Evolutionary conservation across 768 basidiomycete genomes (phyloP), one percentile per base, ranked within the genome.

Genomic region (Suillus variegatus): DNA sequence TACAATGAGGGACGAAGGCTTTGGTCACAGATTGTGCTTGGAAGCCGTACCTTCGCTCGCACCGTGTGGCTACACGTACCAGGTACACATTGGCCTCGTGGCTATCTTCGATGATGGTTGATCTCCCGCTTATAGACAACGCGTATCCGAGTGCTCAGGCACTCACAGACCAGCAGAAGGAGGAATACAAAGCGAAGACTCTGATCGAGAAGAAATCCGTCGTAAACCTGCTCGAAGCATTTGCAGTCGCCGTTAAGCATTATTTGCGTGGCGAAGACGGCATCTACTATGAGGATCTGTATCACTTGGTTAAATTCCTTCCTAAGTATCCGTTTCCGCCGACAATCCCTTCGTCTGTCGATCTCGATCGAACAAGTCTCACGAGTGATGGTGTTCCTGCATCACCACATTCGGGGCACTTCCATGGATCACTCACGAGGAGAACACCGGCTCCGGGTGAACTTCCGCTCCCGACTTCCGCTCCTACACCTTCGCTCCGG

Each of bases 221-320:
- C 0, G 82, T 92, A 66, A 90, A 90, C 71, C 80, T 91, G 14
- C 72, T 89, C 20, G 88, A 89, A 72, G 89, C 87, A 1, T 91
- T 83, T 66, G 82, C 82, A 3, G 85, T 90, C 44, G 82, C 90
- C 4, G 79, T 88, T 20, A 91, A 91, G 74, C 90, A 90, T 72
- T 91, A 90, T 71, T 76, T 90, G 20, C 81, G 89, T 47, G 88
- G 87, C 6, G 82, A 82, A 71, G 82, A 82, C 60, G 76, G 76
- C 28, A 71, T 73, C 46, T 70, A 63, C 63, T 76, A 73, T 35
- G 57, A 66, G 60, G 88, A 91, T 72, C 76, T 91, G 18, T 90
- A 88, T 75, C 83, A 88, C 66, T 83, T 88, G 52, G 86, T 89
- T 72, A 91, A 89, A 72, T 90, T 86, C 73, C 82, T 92, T n/a